Conservation (phyloP, 2,329 filamentous ascomycete species). For the Trichoderma sp. region DNA sequence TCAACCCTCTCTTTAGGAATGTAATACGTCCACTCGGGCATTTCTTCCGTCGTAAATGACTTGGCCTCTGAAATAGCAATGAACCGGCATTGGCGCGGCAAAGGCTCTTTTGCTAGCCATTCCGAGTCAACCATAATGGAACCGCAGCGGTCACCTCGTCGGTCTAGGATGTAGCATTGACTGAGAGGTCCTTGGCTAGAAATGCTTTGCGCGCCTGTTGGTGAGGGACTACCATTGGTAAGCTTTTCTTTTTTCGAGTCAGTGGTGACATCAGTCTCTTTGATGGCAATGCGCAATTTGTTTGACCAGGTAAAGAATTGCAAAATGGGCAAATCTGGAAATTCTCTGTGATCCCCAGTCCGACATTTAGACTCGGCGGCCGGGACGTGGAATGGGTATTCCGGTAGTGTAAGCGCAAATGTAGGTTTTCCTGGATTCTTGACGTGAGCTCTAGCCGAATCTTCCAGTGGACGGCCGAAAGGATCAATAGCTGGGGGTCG, state of each 20-base stretch:
- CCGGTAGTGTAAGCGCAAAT: neutral
- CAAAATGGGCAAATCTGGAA: neutral
- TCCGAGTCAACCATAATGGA: neutral
- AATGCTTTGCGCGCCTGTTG: neutral
- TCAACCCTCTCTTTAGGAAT: neutral
- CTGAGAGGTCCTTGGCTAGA: neutral
- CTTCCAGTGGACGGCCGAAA: neutral
- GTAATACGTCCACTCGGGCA: neutral
- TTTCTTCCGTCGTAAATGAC: neutral
- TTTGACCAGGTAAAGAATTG: neutral
- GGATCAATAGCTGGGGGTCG: neutral
- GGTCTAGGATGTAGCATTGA: neutral
- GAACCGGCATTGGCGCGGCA: neutral
- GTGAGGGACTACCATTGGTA: neutral
- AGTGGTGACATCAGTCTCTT: neutral
- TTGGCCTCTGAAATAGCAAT: neutral
- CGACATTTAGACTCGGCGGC: neutral
- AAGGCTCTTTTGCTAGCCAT: neutral
- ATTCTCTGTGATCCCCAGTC: neutral
- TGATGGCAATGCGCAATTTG: neutral
- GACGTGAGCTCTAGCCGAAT: neutral
- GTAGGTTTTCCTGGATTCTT: neutral
- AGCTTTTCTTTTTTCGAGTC: neutral
- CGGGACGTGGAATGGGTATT: neutral
- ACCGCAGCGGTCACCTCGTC: neutral